phyloP scores from a whole-genome alignment of 2,329 filamentous ascomycete species.

The Chaetothyriales sp. region DNA sequence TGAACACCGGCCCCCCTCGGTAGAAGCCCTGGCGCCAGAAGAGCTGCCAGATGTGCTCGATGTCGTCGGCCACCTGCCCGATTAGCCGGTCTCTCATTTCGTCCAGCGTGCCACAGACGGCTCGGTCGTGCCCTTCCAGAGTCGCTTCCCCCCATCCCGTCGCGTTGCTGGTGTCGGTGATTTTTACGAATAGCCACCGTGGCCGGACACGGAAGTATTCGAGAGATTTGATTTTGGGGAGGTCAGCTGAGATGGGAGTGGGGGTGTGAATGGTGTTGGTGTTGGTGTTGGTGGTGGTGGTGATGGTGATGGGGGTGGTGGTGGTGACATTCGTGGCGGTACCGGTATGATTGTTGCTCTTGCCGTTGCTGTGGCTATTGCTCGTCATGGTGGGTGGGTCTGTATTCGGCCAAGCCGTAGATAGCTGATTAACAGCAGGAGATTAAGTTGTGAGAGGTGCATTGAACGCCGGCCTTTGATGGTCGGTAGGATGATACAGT shows the following conservation, averaged over 20 bases:
- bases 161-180: conserved; percentile 51
- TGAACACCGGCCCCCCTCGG: conserved; percentile 63
- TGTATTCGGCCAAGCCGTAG: neutral
- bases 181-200: conserved; percentile 65
- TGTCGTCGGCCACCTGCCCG: conserved; percentile 60
- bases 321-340: neutral
- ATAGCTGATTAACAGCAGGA: neutral
- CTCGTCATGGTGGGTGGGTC: neutral
- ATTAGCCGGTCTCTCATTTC: conserved; percentile 49
- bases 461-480: neutral
- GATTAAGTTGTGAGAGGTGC: neutral
- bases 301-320: neutral
- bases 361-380: neutral
- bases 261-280: neutral
- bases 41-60: conserved; percentile 59
- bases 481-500: neutral
- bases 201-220: conserved; percentile 65
- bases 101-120: conserved; percentile 60
- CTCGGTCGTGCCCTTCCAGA: conserved; percentile 58
- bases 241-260: neutral
- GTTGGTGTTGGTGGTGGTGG: neutral
- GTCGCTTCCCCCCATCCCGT: conserved; percentile 64
- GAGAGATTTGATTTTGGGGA: conserved; percentile 41
- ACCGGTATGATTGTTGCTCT: neutral
- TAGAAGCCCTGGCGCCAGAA: conserved; percentile 62